Conservation (phyloP, 2,329 filamentous ascomycete genomes). For the Ascochyta koolunga region DNA sequence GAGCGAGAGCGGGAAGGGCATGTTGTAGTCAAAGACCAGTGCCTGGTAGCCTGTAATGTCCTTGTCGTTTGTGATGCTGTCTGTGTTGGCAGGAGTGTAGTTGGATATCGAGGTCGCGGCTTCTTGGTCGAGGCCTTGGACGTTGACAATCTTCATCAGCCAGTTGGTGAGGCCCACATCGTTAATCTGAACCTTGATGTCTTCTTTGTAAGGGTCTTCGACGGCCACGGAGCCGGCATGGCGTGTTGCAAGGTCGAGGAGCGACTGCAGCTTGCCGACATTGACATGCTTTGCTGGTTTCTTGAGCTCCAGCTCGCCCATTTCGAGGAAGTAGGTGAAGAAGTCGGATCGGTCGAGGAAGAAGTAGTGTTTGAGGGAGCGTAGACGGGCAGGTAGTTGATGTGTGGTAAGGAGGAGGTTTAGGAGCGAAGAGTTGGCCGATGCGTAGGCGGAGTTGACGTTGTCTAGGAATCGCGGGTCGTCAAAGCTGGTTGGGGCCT, state of each 20-base stretch:
- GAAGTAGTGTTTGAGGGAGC: conserved; percentile 97
- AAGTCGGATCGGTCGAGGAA: conserved; percentile 98
- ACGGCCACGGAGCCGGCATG: conserved; percentile 94
- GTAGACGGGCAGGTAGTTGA: conserved; percentile 81
- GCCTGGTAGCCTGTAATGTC: conserved; percentile 90
- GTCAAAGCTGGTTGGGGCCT: conserved; percentile 91
- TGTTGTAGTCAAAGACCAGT: conserved; percentile 88
- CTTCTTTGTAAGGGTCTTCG: conserved; percentile 96
- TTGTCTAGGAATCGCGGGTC: conserved; percentile 93
- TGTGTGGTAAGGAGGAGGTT: conserved; percentile 91
- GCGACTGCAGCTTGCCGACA: conserved; percentile 87
- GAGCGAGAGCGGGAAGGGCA: conserved; percentile 93
- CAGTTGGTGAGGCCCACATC: conserved; percentile 91
- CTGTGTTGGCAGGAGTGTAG: conserved; percentile 70
- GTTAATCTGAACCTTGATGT: conserved; percentile 97
- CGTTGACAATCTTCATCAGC: conserved; percentile 94
- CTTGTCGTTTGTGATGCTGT: conserved; percentile 72
- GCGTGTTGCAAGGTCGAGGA: conserved; percentile 94
- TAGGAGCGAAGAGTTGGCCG: conserved; percentile 92
- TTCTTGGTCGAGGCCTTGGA: conserved; percentile 92
- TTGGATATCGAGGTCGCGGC: conserved; percentile 68
- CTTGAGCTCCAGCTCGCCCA: conserved; percentile 85
- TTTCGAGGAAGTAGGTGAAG: conserved; percentile 96
- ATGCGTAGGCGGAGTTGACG: conserved; percentile 91
- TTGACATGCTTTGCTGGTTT: conserved; percentile 91